Evolutionary conservation across 768 basidiomycete species (phyloP).

Genomic region (Goffeauzyma gilvescens): DNA sequence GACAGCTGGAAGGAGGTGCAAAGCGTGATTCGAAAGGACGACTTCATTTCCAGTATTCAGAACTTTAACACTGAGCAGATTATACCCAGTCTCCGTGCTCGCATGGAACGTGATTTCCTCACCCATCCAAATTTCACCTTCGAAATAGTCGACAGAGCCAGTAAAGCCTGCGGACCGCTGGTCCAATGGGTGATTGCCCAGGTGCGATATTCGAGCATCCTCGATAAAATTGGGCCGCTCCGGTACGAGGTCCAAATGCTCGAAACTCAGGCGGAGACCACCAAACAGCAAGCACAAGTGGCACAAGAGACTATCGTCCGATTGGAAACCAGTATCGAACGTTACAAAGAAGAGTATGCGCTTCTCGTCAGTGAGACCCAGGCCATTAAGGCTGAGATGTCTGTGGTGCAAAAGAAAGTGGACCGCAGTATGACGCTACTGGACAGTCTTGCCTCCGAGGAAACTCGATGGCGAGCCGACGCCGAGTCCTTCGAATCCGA

Average conservation of each 20-base stretch:
- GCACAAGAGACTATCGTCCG: constrained; percentile 84
- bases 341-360: constrained; percentile 94
- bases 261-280: constrained; percentile 80
- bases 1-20: constrained; percentile 94
- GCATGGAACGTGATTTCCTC: constrained; percentile 83
- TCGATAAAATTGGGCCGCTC: constrained; percentile 89
- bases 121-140: constrained; percentile 80
- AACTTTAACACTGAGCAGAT: constrained; percentile 89
- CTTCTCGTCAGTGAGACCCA: constrained; percentile 89
- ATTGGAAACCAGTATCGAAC: constrained; percentile 74
- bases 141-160: constrained; percentile 83
- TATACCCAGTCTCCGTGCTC: constrained; percentile 69
- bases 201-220: constrained; percentile 86
- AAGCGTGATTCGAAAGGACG: constrained; percentile 82
- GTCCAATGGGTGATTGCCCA: constrained; percentile 98
- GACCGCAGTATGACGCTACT: constrained; percentile 90
- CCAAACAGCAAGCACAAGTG: constrained; percentile 74
- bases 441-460: constrained; percentile 83
- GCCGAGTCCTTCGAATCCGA: constrained; percentile 91
- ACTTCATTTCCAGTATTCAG: constrained; percentile 89
- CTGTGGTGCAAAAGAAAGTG: constrained; percentile 88
- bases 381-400: constrained; percentile 94
- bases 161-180: constrained; percentile 89
- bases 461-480: constrained; percentile 79
- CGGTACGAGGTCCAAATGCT: constrained; percentile 87